A percentile compares a stretch with the other conserved stretches of the same genome.
Conservation (phyloP, 768 basidiomycete genomes). For the Leucosporidium scottii region DNA sequence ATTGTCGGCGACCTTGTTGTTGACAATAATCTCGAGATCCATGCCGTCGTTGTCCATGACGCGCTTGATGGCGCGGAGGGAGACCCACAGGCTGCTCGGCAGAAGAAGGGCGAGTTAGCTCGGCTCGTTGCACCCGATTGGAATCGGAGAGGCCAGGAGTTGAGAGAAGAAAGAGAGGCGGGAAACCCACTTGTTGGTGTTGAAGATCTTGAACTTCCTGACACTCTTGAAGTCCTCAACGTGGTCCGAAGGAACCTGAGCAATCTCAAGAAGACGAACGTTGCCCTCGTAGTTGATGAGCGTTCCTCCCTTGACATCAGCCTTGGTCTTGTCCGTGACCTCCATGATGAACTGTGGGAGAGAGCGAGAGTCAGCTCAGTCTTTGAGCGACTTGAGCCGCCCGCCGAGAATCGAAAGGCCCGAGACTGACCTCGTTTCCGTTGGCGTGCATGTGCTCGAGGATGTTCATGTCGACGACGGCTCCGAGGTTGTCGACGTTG, state of each 20-base stretch:
- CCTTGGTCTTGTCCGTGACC: constrained; percentile 95
- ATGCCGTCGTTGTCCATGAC: constrained; percentile 77
- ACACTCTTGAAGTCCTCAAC: constrained; percentile 85
- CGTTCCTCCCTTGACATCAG: constrained; percentile 59
- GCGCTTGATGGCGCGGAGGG: constrained; percentile 67
- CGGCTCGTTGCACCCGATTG: too few relatives aligned
- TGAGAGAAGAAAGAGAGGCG: constrained; percentile 52
- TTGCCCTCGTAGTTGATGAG: constrained; percentile 58
- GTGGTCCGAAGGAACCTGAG: constrained; percentile 88
- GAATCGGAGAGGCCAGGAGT: too few relatives aligned
- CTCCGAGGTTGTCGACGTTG: constrained; percentile 94
- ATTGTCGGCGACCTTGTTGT: constrained; percentile 77
- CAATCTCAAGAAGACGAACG: constrained; percentile 82
- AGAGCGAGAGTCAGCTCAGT: not conserved
- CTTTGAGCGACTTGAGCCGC: not conserved
- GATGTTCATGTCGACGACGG: constrained; percentile 77
- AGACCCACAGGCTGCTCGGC: constrained; percentile 43
- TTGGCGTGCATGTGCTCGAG: constrained; percentile 67
- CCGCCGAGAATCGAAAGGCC: not conserved
- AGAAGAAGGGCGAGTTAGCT: constrained; percentile 42
- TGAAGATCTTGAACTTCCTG: constrained; percentile 90
- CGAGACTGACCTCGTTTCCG: constrained; percentile 58
- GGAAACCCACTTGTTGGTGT: constrained; percentile 70
- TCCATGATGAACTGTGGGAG: constrained; percentile 41
- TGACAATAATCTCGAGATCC: constrained; percentile 92